Conservation (phyloP, 1,284 basidiomycete species). For the Hemileia vastatrix region DNA sequence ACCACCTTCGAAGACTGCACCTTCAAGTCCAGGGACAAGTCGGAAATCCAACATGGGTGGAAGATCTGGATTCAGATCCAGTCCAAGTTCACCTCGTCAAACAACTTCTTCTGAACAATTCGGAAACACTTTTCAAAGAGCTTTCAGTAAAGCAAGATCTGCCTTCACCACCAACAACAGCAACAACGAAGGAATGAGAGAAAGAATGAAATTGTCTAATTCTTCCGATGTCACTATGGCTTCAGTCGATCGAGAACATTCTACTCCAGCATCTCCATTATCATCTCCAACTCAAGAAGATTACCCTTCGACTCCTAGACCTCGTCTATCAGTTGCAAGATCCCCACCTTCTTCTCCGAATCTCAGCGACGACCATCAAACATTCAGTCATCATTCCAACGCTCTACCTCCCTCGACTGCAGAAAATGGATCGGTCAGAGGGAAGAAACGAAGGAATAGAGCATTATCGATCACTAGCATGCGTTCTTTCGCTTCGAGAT, state of each 20-base stretch:
- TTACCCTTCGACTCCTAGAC: not conserved
- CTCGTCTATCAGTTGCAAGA: not conserved
- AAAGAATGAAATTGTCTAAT: not conserved
- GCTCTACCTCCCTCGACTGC: no score
- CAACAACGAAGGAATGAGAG: not conserved
- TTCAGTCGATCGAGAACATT: not conserved
- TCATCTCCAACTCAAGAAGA: not conserved
- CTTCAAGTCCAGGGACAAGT: not conserved
- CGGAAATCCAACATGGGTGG: not conserved
- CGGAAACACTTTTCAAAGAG: not conserved
- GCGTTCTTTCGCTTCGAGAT: constrained; percentile 31
- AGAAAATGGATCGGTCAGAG: not conserved
- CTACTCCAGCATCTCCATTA: not conserved
- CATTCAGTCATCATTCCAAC: no score
- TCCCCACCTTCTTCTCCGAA: not conserved
- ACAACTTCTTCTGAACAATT: not conserved
- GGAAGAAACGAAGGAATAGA: constrained; percentile 26
- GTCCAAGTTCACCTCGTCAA: not conserved
- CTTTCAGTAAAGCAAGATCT: not conserved
- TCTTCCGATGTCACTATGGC: not conserved
- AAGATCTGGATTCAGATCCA: not conserved
- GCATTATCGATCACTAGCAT: constrained; percentile 34
- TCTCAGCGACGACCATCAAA: not conserved
- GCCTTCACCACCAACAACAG: not conserved
- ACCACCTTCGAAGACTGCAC: constrained; percentile 1